A percentile compares a stretch with the other conserved stretches of the same genome.
Evolutionary conservation across 495 filamentous ascomycete species (phyloP).

Genomic region (Xylaria grammica): DNA sequence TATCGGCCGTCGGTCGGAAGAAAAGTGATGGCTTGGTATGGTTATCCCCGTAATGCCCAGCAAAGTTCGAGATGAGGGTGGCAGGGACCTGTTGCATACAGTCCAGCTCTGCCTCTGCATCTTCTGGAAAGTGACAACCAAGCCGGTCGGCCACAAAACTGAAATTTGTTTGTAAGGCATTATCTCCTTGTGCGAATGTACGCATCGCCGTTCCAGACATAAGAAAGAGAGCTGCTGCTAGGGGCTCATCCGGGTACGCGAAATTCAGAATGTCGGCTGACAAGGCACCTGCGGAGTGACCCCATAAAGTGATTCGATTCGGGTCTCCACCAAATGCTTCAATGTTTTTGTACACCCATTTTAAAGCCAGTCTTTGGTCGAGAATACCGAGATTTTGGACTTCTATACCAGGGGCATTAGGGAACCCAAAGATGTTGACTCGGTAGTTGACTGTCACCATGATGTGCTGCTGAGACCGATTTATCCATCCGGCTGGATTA

Average conservation of each 20-base stretch:
- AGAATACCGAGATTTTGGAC: conserved; percentile 57
- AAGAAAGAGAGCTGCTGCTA: conserved; percentile 51
- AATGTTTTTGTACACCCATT: conserved; percentile 76
- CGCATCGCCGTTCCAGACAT: conserved; percentile 51
- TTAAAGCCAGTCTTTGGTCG: conserved; percentile 62
- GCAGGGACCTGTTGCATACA: conserved; percentile 51
- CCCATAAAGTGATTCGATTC: conserved; percentile 61
- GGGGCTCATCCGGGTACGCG: conserved; percentile 52
- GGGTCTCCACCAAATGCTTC: conserved; percentile 71
- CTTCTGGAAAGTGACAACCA: conserved; percentile 44
- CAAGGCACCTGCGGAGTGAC: conserved; percentile 53
- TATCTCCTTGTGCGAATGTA: conserved; percentile 37
- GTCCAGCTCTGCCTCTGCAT: conserved; percentile 42
- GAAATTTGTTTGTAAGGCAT: conserved; percentile 46
- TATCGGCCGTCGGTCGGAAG: conserved; percentile 51
- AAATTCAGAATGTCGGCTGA: conserved; percentile 50
- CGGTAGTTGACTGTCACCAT: conserved; percentile 66
- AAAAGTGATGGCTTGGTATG: conserved; percentile 38
- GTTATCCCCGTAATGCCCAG: conserved; percentile 46
- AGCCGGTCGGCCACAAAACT: conserved; percentile 47
- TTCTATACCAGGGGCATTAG: conserved; percentile 48
- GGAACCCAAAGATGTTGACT: conserved; percentile 66
- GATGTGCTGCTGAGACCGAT: conserved; percentile 53
- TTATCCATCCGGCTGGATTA: conserved; percentile 46
- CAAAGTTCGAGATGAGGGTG: conserved; percentile 43